Conservation (phyloP, 805 yeast species). For the Yueomyces sinensis region DNA sequence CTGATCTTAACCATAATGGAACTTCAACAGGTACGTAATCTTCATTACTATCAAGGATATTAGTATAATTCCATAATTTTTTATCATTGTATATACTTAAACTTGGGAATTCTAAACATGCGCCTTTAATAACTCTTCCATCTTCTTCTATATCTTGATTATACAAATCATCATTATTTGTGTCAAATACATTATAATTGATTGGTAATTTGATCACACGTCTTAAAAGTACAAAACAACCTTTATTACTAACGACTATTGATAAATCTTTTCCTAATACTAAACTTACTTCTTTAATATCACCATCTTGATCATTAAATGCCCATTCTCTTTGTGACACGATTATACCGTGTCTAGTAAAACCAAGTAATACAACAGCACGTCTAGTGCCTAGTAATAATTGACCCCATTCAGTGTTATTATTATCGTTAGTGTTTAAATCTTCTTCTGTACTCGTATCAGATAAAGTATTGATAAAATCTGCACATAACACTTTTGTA, state of each 20-base stretch:
- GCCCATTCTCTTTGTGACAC: too few relatives aligned
- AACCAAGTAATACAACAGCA: too few relatives aligned
- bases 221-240: background rate
- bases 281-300: background rate
- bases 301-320: too few relatives aligned
- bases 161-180: too few relatives aligned
- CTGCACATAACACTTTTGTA: too few relatives aligned
- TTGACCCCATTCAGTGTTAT: too few relatives aligned
- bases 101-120: slow-evolving; percentile 4
- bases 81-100: slow-evolving; percentile 1
- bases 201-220: background rate
- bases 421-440: too few relatives aligned
- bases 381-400: too few relatives aligned
- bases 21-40: background rate
- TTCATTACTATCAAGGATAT: slow-evolving; percentile 1
- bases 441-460: too few relatives aligned
- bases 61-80: slow-evolving; percentile 2
- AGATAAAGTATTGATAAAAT: too few relatives aligned
- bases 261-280: background rate
- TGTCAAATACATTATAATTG: too few relatives aligned
- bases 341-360: too few relatives aligned
- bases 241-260: background rate
- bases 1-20: slow-evolving; percentile 1
- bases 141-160: background rate
- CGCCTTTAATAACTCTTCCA: background rate